These are phyloP conservation scores for Rhodotorula kratochvilovae DNA, from an alignment of 768 basidiomycete genomes.

Conservation along the genomic window DNA sequence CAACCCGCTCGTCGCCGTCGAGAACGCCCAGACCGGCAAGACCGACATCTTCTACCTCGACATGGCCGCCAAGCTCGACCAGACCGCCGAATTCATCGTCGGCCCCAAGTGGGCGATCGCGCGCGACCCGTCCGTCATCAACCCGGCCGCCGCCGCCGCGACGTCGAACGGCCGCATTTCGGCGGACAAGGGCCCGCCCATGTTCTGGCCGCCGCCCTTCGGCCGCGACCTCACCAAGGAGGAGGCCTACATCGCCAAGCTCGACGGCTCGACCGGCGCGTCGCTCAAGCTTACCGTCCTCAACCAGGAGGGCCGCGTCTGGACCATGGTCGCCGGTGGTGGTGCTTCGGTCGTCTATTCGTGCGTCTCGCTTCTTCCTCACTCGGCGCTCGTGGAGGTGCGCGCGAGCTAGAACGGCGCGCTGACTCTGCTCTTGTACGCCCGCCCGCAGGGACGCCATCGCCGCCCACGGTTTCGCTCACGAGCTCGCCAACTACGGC, in stretches of 20 bases:
- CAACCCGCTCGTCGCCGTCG: slow-evolving; percentile 93
- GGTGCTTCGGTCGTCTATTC: slow-evolving; percentile 69
- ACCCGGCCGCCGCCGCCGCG: slow-evolving; percentile 52
- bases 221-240: slow-evolving; percentile 97
- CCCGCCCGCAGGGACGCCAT: slow-evolving; percentile 58
- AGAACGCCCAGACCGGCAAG: slow-evolving; percentile 61
- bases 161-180: slow-evolving; percentile 54
- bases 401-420: no score
- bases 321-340: slow-evolving; percentile 99
- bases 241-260: slow-evolving; percentile 98
- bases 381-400: not conserved
- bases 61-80: slow-evolving; percentile 99
- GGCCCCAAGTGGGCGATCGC: slow-evolving; percentile 99
- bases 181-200: slow-evolving; percentile 92
- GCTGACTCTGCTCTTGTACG: not conserved
- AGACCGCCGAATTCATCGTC: slow-evolving; percentile 96
- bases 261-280: slow-evolving; percentile 94
- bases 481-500: slow-evolving; percentile 98
- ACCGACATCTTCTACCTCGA: slow-evolving; percentile 90
- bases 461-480: slow-evolving; percentile 86
- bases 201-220: slow-evolving; percentile 65
- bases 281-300: slow-evolving; percentile 96
- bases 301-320: slow-evolving; percentile 88
- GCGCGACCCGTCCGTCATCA: slow-evolving; percentile 75
- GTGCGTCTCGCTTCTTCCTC: slow-evolving; percentile 24